Evolutionary conservation across 208 protist genomes (phyloP).

Genomic region (Herpetomonas tarakana): DNA sequence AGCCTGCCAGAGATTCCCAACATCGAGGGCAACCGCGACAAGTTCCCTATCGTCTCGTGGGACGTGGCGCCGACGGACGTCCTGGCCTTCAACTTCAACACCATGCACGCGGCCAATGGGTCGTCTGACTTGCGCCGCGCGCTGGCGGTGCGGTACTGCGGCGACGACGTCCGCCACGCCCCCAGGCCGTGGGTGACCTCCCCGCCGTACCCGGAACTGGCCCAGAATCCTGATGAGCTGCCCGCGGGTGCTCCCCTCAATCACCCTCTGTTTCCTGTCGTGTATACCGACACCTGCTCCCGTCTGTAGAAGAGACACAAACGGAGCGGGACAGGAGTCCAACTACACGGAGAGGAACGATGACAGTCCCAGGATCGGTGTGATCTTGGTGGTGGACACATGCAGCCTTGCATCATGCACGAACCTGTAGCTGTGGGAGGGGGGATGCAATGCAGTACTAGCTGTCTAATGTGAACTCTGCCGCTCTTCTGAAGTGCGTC

Average conservation of each 20-base stretch:
- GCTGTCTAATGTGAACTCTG: too few species aligned
- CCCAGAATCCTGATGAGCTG: conserved; percentile 14
- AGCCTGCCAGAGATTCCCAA: conserved; percentile 33
- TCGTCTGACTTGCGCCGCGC: conserved; percentile 27
- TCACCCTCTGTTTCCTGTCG: conserved; percentile 9
- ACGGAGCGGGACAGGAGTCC: too few species aligned
- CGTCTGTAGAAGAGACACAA: neutral
- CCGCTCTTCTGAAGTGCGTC: too few species aligned
- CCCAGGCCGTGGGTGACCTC: conserved; percentile 36
- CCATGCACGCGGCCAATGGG: conserved; percentile 32
- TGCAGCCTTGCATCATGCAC: too few species aligned
- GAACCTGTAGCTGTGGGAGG: too few species aligned
- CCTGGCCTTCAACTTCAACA: conserved; percentile 36
- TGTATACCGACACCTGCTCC: neutral
- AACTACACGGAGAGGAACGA: too few species aligned
- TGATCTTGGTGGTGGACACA: too few species aligned
- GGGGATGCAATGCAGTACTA: too few species aligned
- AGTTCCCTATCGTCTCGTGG: conserved; percentile 22
- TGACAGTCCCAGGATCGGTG: too few species aligned
- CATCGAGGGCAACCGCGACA: conserved; percentile 21
- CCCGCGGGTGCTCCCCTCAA: conserved; percentile 6
- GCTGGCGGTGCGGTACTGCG: conserved; percentile 29
- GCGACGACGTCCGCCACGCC: conserved; percentile 32
- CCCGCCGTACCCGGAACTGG: conserved; percentile 30
- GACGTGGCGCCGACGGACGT: conserved; percentile 27